Evolutionary conservation across 106 monocot species (phyloP), one percentile per base, ranked within the genome.

Genomic region (Iris macrosiphon): DNA sequence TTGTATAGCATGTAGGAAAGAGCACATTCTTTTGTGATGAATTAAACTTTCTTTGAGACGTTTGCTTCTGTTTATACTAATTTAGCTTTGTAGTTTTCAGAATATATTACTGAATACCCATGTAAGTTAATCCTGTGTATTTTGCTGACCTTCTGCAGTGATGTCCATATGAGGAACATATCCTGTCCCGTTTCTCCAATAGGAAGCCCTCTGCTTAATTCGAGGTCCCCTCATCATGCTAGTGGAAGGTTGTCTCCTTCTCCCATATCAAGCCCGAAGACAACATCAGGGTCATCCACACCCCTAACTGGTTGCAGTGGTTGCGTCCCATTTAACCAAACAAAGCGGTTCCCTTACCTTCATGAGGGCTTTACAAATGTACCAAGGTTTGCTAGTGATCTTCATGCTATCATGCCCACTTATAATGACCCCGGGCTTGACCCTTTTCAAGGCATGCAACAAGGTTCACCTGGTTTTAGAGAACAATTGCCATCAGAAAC

Each of bases 111-210:
- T 35, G 34, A 35, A 35, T 35, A 10, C 34, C 34, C 4, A 35
- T 10, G 34, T 6, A 35, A 35, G 7, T 10, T 6, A 35, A 35
- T 6, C 34, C 10, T 35, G 10, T 35, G n/a, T 35, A 10, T 35
- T 6, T 35, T 35, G 7, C 10, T 35, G 7, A 40, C 38, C 3
- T 14, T 38, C 68, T 71, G 34, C 87, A 88, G 87, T 62, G 87
- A 82, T 42, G 55, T 52, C 18, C 72, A 61, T 35, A 28, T 49
- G 16, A 74, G 69, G 38, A 76, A 87, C 50, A 63, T 92, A 52
- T 92, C 92, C 0, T 87, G 92, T 38, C 92, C 92, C 20, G 80
- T 93, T 31, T 92, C 91, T 60, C 85, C 82, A 4, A 73, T 78
- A 37, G 72, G 91, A 63, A 92, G 91, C 34, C 85, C 91, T 39